Evolutionary conservation across 345 rosid genomes (phyloP).

Genomic region (Nephelium lappaceum): DNA sequence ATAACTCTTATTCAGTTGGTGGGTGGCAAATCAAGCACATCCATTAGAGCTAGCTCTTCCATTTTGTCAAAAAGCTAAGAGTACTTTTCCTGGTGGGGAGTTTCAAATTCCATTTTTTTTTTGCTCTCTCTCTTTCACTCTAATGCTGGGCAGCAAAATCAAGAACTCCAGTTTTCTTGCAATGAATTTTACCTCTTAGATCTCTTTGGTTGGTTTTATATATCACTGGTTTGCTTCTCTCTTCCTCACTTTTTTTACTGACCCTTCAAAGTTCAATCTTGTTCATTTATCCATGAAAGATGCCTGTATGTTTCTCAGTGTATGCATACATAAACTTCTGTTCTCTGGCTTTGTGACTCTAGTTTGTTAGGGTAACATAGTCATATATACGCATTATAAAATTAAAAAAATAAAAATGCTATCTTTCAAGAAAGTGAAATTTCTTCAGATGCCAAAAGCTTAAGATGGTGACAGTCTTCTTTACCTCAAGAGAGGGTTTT

Average conservation of each 20-base stretch:
- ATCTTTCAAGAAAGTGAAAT: neutral
- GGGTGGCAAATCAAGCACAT: neutral
- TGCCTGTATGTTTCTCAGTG: too few relatives aligned
- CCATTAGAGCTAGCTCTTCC: neutral
- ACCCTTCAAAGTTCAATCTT: neutral
- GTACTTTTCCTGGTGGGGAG: neutral
- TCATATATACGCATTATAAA: neutral
- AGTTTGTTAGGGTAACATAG: neutral
- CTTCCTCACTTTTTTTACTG: neutral
- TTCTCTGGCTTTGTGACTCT: neutral
- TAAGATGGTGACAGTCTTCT: neutral
- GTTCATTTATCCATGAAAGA: neutral
- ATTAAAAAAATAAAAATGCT: neutral
- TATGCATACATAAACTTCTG: neutral
- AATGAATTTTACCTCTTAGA: neutral
- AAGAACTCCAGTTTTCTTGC: neutral
- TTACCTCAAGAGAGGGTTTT: neutral
- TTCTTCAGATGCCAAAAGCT: neutral
- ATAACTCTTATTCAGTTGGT: neutral
- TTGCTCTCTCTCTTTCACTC: too few relatives aligned
- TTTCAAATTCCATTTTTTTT: neutral
- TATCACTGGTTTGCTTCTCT: slow-evolving; percentile 10
- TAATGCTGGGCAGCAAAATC: neutral
- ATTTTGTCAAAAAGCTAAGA: neutral
- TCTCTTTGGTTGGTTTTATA: slow-evolving; percentile 1